phyloP scores from a whole-genome alignment of 768 basidiomycete genomes.

The Suillus subalutaceus region DNA sequence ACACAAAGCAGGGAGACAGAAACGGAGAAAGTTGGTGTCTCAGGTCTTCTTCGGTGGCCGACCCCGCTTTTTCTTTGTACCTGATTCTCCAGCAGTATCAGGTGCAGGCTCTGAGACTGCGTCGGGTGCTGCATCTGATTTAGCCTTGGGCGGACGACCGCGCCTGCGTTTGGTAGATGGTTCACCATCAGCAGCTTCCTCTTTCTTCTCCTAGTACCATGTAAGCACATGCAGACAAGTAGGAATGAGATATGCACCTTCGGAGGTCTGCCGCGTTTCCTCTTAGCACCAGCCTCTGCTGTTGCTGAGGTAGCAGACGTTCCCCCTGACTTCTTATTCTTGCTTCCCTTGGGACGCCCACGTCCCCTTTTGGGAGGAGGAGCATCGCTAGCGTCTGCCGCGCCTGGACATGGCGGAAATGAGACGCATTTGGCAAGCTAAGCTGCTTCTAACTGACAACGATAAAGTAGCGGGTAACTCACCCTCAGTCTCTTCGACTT shows the following conservation, averaged over 20 bases:
- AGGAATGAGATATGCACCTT: slow-evolving; percentile 41
- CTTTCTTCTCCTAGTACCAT: slow-evolving; percentile 35
- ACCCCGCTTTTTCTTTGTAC: slow-evolving; percentile 70
- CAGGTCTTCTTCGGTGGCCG: slow-evolving; percentile 58
- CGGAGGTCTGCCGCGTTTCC: slow-evolving; percentile 53
- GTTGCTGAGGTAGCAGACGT: slow-evolving; percentile 32
- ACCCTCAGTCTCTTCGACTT: slow-evolving; percentile 34
- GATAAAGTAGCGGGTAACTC: slow-evolving; percentile 20
- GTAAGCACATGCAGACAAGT: slow-evolving; percentile 22
- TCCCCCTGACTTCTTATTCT: slow-evolving; percentile 59
- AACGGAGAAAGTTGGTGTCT: slow-evolving; percentile 18
- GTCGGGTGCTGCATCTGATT: slow-evolving; percentile 45
- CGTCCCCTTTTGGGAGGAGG: slow-evolving; percentile 72
- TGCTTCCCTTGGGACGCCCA: slow-evolving; percentile 89
- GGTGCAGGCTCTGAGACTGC: slow-evolving; percentile 26
- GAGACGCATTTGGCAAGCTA: slow-evolving; percentile 22
- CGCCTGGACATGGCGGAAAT: slow-evolving; percentile 35
- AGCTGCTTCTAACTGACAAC: slow-evolving; percentile 16
- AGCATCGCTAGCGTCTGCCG: slow-evolving; percentile 41
- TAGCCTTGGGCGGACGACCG: slow-evolving; percentile 76
- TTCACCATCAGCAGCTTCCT: slow-evolving; percentile 54
- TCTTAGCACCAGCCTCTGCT: slow-evolving; percentile 37
- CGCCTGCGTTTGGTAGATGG: slow-evolving; percentile 64
- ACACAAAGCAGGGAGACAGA: slow-evolving; percentile 34
- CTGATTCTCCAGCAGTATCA: slow-evolving; percentile 49